Evolutionary conservation across 306 rosid genomes (phyloP).

Genomic region (Prunus mume): DNA sequence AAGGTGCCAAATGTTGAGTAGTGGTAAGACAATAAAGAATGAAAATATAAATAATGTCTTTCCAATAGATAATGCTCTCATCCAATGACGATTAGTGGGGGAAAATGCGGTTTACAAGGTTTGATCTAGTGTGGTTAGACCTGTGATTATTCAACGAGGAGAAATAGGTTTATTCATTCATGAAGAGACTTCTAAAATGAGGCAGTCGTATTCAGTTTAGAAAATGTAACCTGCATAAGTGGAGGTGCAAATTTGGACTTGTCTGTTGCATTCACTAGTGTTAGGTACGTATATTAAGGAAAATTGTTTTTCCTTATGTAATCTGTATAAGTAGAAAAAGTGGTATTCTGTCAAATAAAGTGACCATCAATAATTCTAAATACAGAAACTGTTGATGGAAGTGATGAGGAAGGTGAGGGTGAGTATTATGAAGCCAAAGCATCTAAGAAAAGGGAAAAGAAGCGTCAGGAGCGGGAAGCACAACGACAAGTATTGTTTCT

Average conservation of each 20-base stretch:
- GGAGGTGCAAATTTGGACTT: neutral
- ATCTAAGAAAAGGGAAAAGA: slow-evolving; percentile 69
- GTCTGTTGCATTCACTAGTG: neutral
- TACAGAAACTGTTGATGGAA: slow-evolving; percentile 66
- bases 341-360: slow-evolving; percentile 13
- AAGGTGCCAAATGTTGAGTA: neutral
- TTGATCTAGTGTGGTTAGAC: neutral
- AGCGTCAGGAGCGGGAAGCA: slow-evolving; percentile 87
- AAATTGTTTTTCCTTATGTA: neutral
- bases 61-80: neutral
- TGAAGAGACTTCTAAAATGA: neutral
- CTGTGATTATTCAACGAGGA: neutral
- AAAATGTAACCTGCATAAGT: neutral
- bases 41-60: neutral
- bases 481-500: slow-evolving; percentile 62
- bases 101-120: neutral
- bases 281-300: neutral
- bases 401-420: slow-evolving; percentile 66
- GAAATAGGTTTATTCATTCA: neutral
- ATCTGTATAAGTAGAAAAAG: slow-evolving; percentile 3
- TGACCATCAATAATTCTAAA: neutral
- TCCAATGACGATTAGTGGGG: neutral
- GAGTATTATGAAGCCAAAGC: slow-evolving; percentile 58
- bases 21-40: neutral
- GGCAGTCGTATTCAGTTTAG: neutral